Evolutionary conservation across 1,284 basidiomycete genomes (phyloP).

Genomic region (Xanthoconium separans): DNA sequence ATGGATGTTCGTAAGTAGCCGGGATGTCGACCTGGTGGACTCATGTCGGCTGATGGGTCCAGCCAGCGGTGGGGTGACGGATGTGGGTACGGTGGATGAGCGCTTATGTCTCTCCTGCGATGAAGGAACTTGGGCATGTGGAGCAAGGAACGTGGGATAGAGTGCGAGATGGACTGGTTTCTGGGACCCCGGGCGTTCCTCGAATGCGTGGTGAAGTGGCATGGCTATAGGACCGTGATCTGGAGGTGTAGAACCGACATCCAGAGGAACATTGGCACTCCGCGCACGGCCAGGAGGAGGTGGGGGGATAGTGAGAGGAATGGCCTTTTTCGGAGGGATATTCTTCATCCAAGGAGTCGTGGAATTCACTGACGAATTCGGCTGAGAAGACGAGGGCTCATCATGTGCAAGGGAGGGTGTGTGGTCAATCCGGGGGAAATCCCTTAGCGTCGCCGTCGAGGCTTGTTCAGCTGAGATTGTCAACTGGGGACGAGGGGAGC

Average conservation of each 20-base stretch:
- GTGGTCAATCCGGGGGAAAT: slow-evolving; percentile 36
- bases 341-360: slow-evolving; percentile 39
- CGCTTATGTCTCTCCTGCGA: slow-evolving; percentile 27
- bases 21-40: slow-evolving; percentile 42
- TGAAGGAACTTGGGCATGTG: slow-evolving; percentile 1
- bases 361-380: slow-evolving; percentile 38
- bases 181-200: slow-evolving; percentile 23
- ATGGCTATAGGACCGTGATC: slow-evolving; percentile 38
- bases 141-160: slow-evolving; percentile 14
- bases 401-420: slow-evolving; percentile 26
- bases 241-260: slow-evolving; percentile 26
- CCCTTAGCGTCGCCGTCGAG: slow-evolving; percentile 19
- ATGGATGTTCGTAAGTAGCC: slow-evolving; percentile 47
- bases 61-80: slow-evolving; percentile 17
- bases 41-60: slow-evolving; percentile 27
- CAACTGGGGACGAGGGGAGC: slow-evolving; percentile 38
- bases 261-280: slow-evolving; percentile 32
- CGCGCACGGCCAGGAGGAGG: slow-evolving; percentile 28
- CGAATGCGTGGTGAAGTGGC: slow-evolving; percentile 57
- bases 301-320: slow-evolving; percentile 26
- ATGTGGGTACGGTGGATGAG: slow-evolving; percentile 31
- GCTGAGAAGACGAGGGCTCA: slow-evolving; percentile 39
- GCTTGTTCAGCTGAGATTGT: slow-evolving; percentile 44
- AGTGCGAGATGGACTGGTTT: slow-evolving; percentile 22
- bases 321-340: slow-evolving; percentile 32